Percentiles rank a stretch among this genome's conserved stretches.
These are phyloP conservation scores for Physcia stellaris DNA, from an alignment of 495 filamentous ascomycete species.

Conservation along the genomic window DNA sequence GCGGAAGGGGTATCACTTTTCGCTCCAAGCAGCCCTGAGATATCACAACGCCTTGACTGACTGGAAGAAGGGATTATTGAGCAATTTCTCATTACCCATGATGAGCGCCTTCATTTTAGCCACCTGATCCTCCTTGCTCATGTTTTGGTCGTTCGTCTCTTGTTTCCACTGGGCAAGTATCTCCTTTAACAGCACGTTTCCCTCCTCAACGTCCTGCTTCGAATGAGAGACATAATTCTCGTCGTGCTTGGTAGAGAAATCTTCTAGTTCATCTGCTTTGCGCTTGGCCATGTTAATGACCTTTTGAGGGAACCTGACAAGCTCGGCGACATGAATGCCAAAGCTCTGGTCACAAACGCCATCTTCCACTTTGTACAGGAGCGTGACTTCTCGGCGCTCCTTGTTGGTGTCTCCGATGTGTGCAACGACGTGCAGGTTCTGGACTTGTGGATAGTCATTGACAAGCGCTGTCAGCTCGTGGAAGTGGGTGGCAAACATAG, in stretches of 20 bases:
- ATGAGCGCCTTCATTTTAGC: slow-evolving; percentile 68
- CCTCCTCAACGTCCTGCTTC: slow-evolving; percentile 81
- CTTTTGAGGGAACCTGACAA: slow-evolving; percentile 95
- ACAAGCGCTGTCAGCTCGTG: slow-evolving; percentile 89
- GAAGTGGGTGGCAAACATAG: slow-evolving; percentile 96
- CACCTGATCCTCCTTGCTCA: slow-evolving; percentile 70
- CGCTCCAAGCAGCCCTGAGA: too few species aligned
- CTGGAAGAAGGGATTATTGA: slow-evolving; percentile 79
- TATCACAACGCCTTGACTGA: slow-evolving; percentile 63
- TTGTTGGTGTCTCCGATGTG: slow-evolving; percentile 57
- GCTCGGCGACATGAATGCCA: slow-evolving; percentile 95
- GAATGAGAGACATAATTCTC: slow-evolving; percentile 44
- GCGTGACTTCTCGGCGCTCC: slow-evolving; percentile 69
- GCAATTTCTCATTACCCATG: slow-evolving; percentile 50
- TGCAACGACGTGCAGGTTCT: slow-evolving; percentile 90
- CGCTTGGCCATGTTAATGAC: slow-evolving; percentile 97
- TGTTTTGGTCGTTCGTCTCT: slow-evolving; percentile 48
- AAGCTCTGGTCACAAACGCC: slow-evolving; percentile 96
- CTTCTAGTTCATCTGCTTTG: slow-evolving; percentile 95
- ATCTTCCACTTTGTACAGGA: slow-evolving; percentile 90
- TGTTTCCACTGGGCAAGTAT: slow-evolving; percentile 81
- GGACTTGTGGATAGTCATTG: slow-evolving; percentile 71
- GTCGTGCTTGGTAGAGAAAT: slow-evolving; percentile 64
- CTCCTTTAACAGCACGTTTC: slow-evolving; percentile 74
- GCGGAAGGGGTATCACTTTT: too few species aligned